phyloP scores from a whole-genome alignment of 1,284 basidiomycete genomes.

The Rhodotorula glutinis region DNA sequence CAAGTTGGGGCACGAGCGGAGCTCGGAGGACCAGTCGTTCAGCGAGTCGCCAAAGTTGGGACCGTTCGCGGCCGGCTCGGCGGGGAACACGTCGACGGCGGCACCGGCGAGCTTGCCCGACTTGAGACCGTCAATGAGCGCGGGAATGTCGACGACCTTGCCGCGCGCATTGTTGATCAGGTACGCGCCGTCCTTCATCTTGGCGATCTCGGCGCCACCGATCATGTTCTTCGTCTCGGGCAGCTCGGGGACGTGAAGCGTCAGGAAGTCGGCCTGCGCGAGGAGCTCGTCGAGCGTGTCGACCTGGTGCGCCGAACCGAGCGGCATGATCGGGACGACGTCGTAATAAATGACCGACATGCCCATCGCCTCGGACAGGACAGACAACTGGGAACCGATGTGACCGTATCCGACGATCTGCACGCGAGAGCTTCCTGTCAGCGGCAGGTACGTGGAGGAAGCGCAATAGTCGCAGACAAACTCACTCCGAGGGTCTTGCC shows the following conservation, averaged over 20 bases:
- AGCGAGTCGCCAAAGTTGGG: constrained; percentile 76
- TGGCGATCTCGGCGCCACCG: constrained; percentile 66
- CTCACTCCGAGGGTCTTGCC: constrained; percentile 84
- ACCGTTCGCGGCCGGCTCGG: constrained; percentile 88
- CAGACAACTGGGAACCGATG: constrained; percentile 95
- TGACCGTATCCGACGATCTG: constrained; percentile 95
- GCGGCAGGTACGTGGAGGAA: neutral
- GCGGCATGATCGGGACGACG: constrained; percentile 94
- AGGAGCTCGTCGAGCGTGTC: constrained; percentile 78
- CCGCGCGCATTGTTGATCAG: constrained; percentile 98
- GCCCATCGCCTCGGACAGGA: constrained; percentile 93
- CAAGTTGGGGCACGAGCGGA: constrained; percentile 75
- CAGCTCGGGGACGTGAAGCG: constrained; percentile 93
- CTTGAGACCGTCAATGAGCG: constrained; percentile 75
- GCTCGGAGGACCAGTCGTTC: constrained; percentile 72
- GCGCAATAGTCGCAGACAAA: no score
- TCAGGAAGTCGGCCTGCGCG: constrained; percentile 81
- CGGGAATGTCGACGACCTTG: constrained; percentile 89
- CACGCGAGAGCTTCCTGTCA: no score
- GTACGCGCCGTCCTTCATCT: constrained; percentile 94
- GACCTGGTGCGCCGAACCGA: constrained; percentile 88
- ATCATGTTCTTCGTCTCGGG: constrained; percentile 97
- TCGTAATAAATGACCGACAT: constrained; percentile 97
- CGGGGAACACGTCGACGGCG: constrained; percentile 91
- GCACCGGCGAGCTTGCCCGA: constrained; percentile 86